Evolutionary conservation across 345 rosid genomes (phyloP).

Genomic region (Trapa bicornis): DNA sequence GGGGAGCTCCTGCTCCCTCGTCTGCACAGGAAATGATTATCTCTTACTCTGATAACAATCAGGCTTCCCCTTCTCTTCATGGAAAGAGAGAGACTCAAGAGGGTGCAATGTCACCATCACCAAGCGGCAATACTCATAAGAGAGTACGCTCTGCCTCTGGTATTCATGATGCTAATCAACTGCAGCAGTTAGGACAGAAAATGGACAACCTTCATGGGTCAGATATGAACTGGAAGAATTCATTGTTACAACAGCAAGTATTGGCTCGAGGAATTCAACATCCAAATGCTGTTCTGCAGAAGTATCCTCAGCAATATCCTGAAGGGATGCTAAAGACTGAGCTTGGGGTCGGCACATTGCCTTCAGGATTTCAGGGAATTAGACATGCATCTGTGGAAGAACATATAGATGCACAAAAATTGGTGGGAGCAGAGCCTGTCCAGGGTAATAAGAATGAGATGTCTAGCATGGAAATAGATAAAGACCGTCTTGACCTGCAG

Average conservation of each 20-base stretch:
- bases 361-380: constrained; percentile 46
- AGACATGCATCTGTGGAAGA: constrained; percentile 63
- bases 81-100: constrained; percentile 73
- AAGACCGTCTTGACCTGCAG: constrained; percentile 45
- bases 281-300: constrained; percentile 44
- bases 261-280: constrained; percentile 53
- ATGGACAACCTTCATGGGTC: constrained; percentile 50
- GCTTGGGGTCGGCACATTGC: constrained; percentile 38
- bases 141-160: constrained; percentile 37
- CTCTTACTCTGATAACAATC: constrained; percentile 41
- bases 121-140: constrained; percentile 37
- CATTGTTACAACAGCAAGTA: constrained; percentile 41
- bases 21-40: constrained; percentile 42
- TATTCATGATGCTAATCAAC: constrained; percentile 58
- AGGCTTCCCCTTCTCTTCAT: constrained; percentile 36
- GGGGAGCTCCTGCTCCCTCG: constrained; percentile 35
- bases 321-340: constrained; percentile 66
- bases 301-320: constrained; percentile 48
- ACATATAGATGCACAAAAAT: constrained; percentile 50
- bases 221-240: constrained; percentile 59
- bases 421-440: constrained; percentile 36
- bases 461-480: constrained; percentile 40
- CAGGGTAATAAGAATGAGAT: constrained; percentile 34
- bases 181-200: constrained; percentile 46
- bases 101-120: constrained; percentile 45